A percentile compares a stretch with the other conserved stretches of the same genome.
Conservation (phyloP, 345 rosid genomes). For the Capsella bursapastoris region DNA sequence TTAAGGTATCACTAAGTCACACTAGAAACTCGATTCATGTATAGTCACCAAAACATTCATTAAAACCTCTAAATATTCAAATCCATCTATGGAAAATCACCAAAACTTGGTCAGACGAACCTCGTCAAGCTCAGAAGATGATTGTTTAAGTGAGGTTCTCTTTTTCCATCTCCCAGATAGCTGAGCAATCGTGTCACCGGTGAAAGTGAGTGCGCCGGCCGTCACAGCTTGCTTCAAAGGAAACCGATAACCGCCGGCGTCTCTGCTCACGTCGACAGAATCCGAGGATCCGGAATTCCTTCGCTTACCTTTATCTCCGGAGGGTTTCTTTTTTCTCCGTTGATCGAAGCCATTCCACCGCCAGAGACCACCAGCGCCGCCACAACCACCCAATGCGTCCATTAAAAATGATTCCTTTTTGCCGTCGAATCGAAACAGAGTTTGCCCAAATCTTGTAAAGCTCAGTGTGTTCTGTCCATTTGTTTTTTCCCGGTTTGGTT, state of each 20-base stretch:
- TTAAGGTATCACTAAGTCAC: neutral
- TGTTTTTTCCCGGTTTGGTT: slow-evolving; percentile 34
- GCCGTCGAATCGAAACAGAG: slow-evolving; percentile 10
- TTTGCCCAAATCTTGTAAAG: slow-evolving; percentile 11
- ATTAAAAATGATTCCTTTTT: slow-evolving; percentile 41
- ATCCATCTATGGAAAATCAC: slow-evolving; percentile 2
- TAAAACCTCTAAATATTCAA: neutral
- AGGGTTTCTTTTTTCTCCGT: slow-evolving; percentile 41
- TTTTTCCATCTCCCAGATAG: slow-evolving; percentile 55
- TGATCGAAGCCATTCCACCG: slow-evolving; percentile 53
- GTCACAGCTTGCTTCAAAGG: slow-evolving; percentile 86
- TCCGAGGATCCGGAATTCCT: slow-evolving; percentile 61
- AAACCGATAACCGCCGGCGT: slow-evolving; percentile 56
- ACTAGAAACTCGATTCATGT: neutral
- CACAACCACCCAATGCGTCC: slow-evolving; percentile 61
- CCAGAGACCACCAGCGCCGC: slow-evolving; percentile 61
- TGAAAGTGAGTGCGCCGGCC: slow-evolving; percentile 72
- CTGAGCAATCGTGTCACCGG: slow-evolving; percentile 90
- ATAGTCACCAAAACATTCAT: slow-evolving; percentile 10
- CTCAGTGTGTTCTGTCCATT: slow-evolving; percentile 35
- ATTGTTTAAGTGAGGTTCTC: slow-evolving; percentile 32
- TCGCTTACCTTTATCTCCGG: slow-evolving; percentile 36
- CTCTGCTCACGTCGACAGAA: slow-evolving; percentile 48
- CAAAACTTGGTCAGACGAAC: slow-evolving; percentile 30
- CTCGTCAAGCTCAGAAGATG: slow-evolving; percentile 39